Evolutionary conservation across 2,329 filamentous ascomycete species (phyloP).

Genomic region (Pseudogymnoascus destructans): DNA sequence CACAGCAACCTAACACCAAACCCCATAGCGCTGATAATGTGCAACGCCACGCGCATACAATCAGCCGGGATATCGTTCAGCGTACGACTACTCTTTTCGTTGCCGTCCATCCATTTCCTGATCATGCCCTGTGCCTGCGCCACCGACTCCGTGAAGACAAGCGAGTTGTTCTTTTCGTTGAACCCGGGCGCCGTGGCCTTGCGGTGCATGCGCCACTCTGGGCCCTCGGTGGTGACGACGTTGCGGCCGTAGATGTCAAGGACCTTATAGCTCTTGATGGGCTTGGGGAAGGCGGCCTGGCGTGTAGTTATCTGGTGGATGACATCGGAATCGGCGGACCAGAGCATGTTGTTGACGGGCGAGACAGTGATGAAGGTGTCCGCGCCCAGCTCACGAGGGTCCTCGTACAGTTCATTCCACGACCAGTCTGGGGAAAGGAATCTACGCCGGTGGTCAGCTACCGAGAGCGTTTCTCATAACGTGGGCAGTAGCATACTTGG

Average conservation of each 20-base stretch:
- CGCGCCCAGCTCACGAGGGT: conserved; percentile 42
- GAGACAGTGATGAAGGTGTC: conserved; percentile 54
- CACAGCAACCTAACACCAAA: conserved; percentile 51
- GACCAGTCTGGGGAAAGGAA: conserved; percentile 46
- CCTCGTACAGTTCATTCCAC: conserved; percentile 41
- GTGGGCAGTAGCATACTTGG: conserved; percentile 36
- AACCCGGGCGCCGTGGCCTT: conserved; percentile 61
- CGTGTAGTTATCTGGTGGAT: conserved; percentile 52
- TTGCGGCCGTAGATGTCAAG: conserved; percentile 59
- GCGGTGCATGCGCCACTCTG: conserved; percentile 57
- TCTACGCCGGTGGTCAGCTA: conserved; percentile 26
- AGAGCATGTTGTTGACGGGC: conserved; percentile 39
- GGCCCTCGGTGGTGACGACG: conserved; percentile 56
- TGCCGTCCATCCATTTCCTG: conserved; percentile 38
- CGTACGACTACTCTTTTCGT: conserved; percentile 32
- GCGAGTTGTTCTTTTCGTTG: conserved; percentile 59
- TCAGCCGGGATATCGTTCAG: conserved; percentile 47
- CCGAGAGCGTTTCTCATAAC: neutral
- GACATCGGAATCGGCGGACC: conserved; percentile 49
- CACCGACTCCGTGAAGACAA: conserved; percentile 52
- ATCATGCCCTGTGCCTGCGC: conserved; percentile 52
- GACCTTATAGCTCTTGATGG: conserved; percentile 43
- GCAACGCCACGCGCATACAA: conserved; percentile 48
- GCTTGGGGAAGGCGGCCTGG: conserved; percentile 60
- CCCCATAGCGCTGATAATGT: conserved; percentile 54